Base-by-base conservation (phyloP, 169 alveolate species). In the Plasmodium gallinaceum region DNA sequence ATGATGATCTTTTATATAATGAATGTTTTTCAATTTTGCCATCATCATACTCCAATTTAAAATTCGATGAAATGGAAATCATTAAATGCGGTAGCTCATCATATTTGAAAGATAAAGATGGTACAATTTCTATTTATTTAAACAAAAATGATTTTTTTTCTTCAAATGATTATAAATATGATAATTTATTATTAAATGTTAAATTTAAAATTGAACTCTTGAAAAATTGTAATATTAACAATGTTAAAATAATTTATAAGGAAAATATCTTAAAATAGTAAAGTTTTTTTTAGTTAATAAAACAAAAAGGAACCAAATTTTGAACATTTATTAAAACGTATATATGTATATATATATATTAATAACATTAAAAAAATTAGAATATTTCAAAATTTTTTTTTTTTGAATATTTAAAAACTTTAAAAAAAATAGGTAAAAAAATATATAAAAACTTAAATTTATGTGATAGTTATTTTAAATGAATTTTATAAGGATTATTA, bases 71-170 rank as follows among this genome's bases (percentile, higher is more conserved):
- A 10, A 42, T 80, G 16, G 58, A 80, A 68, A 20, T 80, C 2
- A 7, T 80, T 45, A 80, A 37, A 32, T 80, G 71, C 66, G 90
- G 74, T 9, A 80, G 85, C n/a, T 51, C 83, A 37, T 80, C 90
- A 2, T 68, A 66, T 61, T 68, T 80, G 43, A 69, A 80, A 71
- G 58, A 45, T 58, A 68, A 37, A 8, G 18, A 80, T 26, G 26
- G 54, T 43, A 12, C 26, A 2, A 43, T 80, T 54, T 68, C 39
- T 62, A 52, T 51, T 20, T 80, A 80, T 32, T 61, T 80, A 7
- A 80, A 62, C n/a, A 39, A 61, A 61, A 80, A 80, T 57, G 90
- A 80, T 80, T 80, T 80, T 45, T 80, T 37, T 68, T 42, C 90
- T 2, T 12, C 90, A 8, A 48, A 68, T n/a, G 46, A 39, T 24